Percentiles rank a stretch among this genome's conserved stretches.
phyloP scores from a whole-genome alignment of 371 early-diverging fungal genomes.

The Apophysomyces sp. region DNA sequence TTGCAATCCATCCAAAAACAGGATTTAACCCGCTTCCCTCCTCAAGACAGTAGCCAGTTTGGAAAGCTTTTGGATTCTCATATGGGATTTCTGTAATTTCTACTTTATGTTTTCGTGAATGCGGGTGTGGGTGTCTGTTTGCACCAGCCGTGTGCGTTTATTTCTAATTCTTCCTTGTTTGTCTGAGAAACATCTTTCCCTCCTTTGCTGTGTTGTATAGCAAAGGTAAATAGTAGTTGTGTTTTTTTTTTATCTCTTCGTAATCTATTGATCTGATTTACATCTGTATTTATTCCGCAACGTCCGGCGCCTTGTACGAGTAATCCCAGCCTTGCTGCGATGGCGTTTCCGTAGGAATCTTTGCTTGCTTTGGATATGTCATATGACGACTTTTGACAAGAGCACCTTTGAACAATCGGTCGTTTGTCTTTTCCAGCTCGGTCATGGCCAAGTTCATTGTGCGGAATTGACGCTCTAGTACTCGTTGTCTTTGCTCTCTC shows the following conservation, averaged over 20 bases:
- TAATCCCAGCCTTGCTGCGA: conserved; percentile 71
- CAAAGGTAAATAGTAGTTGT: neutral
- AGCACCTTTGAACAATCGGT: conserved; percentile 66
- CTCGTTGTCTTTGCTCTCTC: conserved; percentile 54
- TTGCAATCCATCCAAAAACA: neutral
- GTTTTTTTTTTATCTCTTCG: neutral
- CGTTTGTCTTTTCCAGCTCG: conserved; percentile 67
- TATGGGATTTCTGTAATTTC: conserved; percentile 9
- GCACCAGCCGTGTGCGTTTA: no score
- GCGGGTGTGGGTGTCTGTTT: neutral
- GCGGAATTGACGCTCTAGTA: conserved; percentile 69
- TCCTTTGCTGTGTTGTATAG: neutral
- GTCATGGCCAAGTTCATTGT: conserved; percentile 72
- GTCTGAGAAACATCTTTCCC: neutral
- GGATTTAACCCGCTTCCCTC: neutral
- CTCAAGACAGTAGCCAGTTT: conserved; percentile 2
- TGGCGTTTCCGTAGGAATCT: conserved; percentile 76
- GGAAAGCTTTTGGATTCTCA: conserved; percentile 7
- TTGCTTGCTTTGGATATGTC: conserved; percentile 75
- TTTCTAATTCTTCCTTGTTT: neutral
- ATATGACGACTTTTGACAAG: conserved; percentile 62
- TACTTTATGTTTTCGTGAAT: conserved; percentile 3
- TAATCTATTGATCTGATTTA: neutral
- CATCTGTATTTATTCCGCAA: neutral
- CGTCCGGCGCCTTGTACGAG: conserved; percentile 35